phyloP scores from a whole-genome alignment of 768 basidiomycete species.

The Postia placenta region DNA sequence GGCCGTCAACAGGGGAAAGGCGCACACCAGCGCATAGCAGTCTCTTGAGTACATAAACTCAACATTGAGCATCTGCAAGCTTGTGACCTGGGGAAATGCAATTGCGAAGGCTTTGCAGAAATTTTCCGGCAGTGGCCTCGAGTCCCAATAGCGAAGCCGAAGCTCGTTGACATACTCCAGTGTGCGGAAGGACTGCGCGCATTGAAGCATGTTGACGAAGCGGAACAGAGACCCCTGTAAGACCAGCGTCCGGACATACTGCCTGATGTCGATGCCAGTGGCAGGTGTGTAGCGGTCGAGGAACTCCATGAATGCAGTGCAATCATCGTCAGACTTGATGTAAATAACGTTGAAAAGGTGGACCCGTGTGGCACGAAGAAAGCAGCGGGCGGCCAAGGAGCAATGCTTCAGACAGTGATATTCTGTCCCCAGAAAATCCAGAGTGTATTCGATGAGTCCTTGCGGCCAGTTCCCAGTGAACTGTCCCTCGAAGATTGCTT shows the following conservation, averaged over 20 bases:
- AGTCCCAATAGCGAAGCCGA: neutral
- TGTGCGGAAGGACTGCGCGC: neutral
- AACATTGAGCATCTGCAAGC: neutral
- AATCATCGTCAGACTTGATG: neutral
- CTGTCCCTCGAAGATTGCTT: neutral
- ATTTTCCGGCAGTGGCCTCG: neutral
- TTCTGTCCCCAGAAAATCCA: neutral
- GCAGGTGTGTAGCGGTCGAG: neutral
- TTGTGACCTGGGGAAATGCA: neutral
- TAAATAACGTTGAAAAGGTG: neutral
- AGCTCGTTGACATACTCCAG: neutral
- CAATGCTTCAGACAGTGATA: neutral
- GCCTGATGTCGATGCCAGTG: neutral
- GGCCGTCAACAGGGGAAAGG: too few relatives aligned
- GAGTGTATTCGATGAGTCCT: neutral
- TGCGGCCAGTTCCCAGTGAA: neutral
- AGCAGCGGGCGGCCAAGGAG: neutral
- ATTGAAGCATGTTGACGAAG: neutral
- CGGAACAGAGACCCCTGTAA: neutral
- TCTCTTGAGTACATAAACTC: neutral
- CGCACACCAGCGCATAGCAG: neutral
- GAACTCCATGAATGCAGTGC: neutral
- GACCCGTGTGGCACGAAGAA: neutral
- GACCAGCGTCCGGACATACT: neutral
- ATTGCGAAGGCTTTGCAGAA: neutral